Conservation (phyloP, 352 stramenopile genomes). For the Plasmopara viticola region DNA sequence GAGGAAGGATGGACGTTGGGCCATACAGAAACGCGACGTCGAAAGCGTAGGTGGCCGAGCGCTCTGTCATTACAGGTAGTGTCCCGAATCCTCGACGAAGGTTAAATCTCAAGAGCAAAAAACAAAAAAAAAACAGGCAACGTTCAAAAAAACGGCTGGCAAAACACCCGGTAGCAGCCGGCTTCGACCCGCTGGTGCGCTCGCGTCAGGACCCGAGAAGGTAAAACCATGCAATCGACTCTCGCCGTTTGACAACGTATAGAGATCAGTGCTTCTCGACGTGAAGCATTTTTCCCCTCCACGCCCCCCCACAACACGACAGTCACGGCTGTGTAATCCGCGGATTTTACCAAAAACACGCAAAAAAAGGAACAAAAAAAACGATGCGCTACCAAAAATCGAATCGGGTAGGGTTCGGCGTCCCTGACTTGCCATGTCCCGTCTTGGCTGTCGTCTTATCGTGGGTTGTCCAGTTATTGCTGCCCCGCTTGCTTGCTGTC, state of each 20-base stretch:
- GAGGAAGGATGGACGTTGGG: constrained; percentile 26
- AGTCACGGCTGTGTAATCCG: neutral
- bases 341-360: too few relatives aligned
- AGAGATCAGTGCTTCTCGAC: too few relatives aligned
- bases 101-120: too few relatives aligned
- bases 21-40: constrained; percentile 16
- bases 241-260: constrained; percentile 12
- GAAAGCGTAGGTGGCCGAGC: constrained; percentile 23
- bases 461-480: constrained; percentile 18
- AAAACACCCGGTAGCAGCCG: neutral
- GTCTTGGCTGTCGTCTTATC: constrained; percentile 18
- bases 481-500: constrained; percentile 4
- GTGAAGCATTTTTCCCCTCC: too few relatives aligned
- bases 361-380: too few relatives aligned
- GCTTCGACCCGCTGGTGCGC: neutral
- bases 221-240: neutral
- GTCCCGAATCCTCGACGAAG: neutral
- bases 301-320: constrained; percentile 15
- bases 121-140: too few relatives aligned
- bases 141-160: constrained; percentile 5
- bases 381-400: constrained; percentile 21
- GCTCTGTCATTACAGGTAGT: neutral
- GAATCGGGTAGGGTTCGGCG: constrained; percentile 23
- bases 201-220: neutral
- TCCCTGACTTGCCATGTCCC: constrained; percentile 13